phyloP scores from a whole-genome alignment of 768 basidiomycete species.

The Strobilomyces echinocephalus region DNA sequence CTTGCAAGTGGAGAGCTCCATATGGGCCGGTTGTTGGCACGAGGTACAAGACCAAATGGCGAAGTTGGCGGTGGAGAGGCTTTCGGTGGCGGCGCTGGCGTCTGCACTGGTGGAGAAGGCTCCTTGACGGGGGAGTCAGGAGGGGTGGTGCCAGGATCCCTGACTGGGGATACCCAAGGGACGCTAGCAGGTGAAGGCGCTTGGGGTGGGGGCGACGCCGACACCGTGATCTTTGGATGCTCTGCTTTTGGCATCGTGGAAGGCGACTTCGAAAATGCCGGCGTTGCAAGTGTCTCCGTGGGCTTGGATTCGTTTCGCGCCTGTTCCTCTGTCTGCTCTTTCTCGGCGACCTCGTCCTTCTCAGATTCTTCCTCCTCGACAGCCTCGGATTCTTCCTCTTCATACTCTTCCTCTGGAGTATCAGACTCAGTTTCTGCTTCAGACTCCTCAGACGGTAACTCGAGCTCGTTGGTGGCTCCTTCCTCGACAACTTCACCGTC shows the following conservation, averaged over 20 bases:
- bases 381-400: background rate
- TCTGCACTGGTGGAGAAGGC: constrained; percentile 18
- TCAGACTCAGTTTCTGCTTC: constrained; percentile 4
- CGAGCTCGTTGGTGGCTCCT: constrained; percentile 23
- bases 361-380: constrained; percentile 9
- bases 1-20: constrained; percentile 77
- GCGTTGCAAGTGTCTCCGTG: constrained; percentile 25
- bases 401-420: background rate
- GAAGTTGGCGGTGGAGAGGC: constrained; percentile 26
- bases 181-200: constrained; percentile 18
- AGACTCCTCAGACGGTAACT: constrained; percentile 16
- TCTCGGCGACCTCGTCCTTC: constrained; percentile 1
- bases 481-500: constrained; percentile 20
- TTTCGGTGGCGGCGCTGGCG: constrained; percentile 15
- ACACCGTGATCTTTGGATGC: constrained; percentile 36
- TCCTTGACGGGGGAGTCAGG: constrained; percentile 57
- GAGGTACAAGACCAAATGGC: constrained; percentile 43
- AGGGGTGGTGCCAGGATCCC: constrained; percentile 55
- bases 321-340: constrained; percentile 20
- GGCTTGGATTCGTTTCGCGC: constrained; percentile 23
- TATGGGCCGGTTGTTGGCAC: constrained; percentile 50
- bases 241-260: constrained; percentile 59
- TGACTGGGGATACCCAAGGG: constrained; percentile 27
- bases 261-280: constrained; percentile 44
- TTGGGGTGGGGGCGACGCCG: constrained; percentile 30